These are phyloP conservation scores for Fomitopsis serialis DNA, from an alignment of 768 basidiomycete species.

Conservation along the genomic window DNA sequence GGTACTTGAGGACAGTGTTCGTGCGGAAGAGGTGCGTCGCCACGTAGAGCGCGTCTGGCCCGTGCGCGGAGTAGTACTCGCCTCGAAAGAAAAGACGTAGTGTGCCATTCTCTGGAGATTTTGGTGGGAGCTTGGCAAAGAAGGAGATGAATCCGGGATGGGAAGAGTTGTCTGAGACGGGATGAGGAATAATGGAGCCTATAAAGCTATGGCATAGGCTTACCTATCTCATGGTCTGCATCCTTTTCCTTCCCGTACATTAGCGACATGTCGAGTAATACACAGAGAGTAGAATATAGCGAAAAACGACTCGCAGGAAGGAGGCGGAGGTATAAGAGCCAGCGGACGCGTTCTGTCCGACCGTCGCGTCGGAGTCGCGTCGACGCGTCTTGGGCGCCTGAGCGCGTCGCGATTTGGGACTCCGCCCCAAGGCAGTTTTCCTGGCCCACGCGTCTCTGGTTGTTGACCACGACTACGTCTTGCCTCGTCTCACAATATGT, in stretches of 20 bases:
- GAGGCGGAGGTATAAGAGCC: too few relatives aligned
- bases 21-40: constrained; percentile 83
- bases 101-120: constrained; percentile 71
- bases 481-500: too few relatives aligned
- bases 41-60: constrained; percentile 81
- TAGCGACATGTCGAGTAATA: constrained; percentile 34
- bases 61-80: constrained; percentile 87
- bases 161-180: constrained; percentile 44
- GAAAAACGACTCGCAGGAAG: too few relatives aligned
- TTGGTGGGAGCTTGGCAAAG: constrained; percentile 54
- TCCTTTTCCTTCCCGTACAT: constrained; percentile 69
- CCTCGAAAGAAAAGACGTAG: constrained; percentile 84
- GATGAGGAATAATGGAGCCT: neutral
- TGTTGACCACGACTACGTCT: too few relatives aligned
- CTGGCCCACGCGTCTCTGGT: neutral
- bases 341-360: too few relatives aligned
- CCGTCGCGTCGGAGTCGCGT: too few relatives aligned
- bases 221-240: constrained; percentile 30
- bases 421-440: neutral
- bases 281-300: too few relatives aligned
- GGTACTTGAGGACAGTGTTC: constrained; percentile 87
- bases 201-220: neutral
- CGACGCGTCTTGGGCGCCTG: constrained; percentile 10
- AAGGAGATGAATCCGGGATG: constrained; percentile 79
- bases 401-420: constrained; percentile 13